Base-by-base conservation (phyloP, 148 eudicot species). In the Persicaria maculosa region DNA sequence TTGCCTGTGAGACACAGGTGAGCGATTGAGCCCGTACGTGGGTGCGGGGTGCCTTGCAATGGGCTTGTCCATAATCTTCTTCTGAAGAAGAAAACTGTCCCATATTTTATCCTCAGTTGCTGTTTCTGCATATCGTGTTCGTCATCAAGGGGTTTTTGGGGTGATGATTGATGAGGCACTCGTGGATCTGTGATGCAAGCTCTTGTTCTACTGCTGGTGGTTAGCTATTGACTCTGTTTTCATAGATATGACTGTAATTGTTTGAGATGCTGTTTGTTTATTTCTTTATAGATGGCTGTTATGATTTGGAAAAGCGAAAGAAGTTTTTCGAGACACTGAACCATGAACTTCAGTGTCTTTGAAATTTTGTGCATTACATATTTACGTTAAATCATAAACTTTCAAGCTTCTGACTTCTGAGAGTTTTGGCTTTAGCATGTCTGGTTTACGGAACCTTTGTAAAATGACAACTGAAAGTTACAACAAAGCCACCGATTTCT, bases 11-110 rank as follows among this genome's bases (percentile, higher is more conserved):
- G 75, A 14, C 82, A 79, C 87, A 91, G 97, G 97, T 80, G 98
- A 90, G 79, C 83, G 96, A 12, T 77, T 90, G 86, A 90, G 97
- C 77, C 96, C 97, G 0, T 95, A 96, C 97, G 93, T 95, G 74
- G 88, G 90, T 15, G 79, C 78, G 40, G 95, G 93, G 78, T 89
- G 95, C 86, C 84, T 93, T 76, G 79, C 84, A 64, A 93, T 93
- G 94, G 97, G 97, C 12, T 78, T 93, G 1, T 91, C 98, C 1
- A 87, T 93, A 74, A 88, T 91, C 76, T 91, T 93, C 68, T 93
- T 93, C 86, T 93, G 74, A 80, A 73, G 9, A 53, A 31, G 40
- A 20, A 65, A 43, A 1, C 17, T 5, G 47, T 12, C 14, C 9
- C n/a, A 65, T 17, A 6, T 36, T 5, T 40, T 12, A 40, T 40